These are phyloP conservation scores for Alisma plantagoaquatica DNA, from an alignment of 106 monocot species.

Conservation along the genomic window DNA sequence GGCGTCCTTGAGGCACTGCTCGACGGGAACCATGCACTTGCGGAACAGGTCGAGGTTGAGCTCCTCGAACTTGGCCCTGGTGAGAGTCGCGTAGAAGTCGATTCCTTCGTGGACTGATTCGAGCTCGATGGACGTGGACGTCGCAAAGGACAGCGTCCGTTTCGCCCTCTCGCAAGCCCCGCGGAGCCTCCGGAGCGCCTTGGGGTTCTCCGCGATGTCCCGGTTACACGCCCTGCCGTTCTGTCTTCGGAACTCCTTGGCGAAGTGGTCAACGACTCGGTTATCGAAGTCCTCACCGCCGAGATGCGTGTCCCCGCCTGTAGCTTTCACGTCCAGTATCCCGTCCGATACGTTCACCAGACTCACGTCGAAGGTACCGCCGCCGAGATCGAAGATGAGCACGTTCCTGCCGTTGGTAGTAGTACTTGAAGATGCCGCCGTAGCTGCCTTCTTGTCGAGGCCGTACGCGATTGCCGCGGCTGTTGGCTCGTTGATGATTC, in stretches of 20 bases:
- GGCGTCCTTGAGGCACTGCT: constrained; percentile 49
- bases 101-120: constrained; percentile 13
- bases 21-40: constrained; percentile 51
- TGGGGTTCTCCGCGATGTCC: constrained; percentile 14
- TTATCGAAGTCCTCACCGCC: no score
- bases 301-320: no score
- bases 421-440: constrained; percentile 11
- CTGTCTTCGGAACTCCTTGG: constrained; percentile 5
- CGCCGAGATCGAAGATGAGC: no score
- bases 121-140: constrained; percentile 11
- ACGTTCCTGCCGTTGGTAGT: no score
- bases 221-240: no score
- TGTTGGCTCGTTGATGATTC: no score
- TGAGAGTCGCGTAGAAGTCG: constrained; percentile 12
- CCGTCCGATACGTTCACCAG: constrained; percentile 9
- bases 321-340: constrained; percentile 12
- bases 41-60: constrained; percentile 34
- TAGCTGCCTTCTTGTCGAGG: constrained; percentile 6
- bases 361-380: no score
- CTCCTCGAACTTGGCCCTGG: constrained; percentile 11
- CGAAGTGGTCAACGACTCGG: constrained; percentile 12
- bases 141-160: no score
- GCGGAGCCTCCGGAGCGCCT: no score
- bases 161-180: constrained; percentile 15
- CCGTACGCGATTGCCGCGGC: constrained; percentile 16